Conservation (phyloP, 2,329 filamentous ascomycete species). For the Xylariaceae sp. region DNA sequence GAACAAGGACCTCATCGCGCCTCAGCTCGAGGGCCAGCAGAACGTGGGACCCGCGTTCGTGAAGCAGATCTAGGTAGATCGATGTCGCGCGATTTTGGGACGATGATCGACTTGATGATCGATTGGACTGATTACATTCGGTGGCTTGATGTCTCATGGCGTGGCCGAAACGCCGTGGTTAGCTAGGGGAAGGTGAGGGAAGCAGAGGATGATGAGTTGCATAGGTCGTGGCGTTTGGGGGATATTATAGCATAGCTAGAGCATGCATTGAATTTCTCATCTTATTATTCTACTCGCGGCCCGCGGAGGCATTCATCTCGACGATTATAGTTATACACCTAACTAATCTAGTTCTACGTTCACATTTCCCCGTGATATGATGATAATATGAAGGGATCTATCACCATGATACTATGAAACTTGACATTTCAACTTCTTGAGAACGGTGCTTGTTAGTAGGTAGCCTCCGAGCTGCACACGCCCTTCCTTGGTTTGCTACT, state of each 20-base stretch:
- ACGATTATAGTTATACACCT: neutral
- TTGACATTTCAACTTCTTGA: too few relatives aligned
- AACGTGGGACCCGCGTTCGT: conserved; percentile 36
- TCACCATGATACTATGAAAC: too few relatives aligned
- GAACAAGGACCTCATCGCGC: conserved; percentile 18
- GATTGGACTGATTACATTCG: too few relatives aligned
- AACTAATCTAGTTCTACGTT: neutral
- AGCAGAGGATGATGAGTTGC: neutral
- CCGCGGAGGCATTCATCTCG: neutral
- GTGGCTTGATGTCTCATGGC: too few relatives aligned
- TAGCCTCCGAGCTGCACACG: too few relatives aligned
- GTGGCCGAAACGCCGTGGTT: neutral
- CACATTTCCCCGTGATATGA: neutral
- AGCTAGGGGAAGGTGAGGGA: too few relatives aligned
- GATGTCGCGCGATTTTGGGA: too few relatives aligned
- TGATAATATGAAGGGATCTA: too few relatives aligned
- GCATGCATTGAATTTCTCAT: neutral
- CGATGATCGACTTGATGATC: too few relatives aligned
- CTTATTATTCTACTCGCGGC: neutral
- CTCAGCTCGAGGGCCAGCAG: conserved; percentile 11
- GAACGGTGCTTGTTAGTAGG: too few relatives aligned
- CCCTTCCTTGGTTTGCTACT: too few relatives aligned
- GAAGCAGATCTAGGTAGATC: conserved; percentile 24
- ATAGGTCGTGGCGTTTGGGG: neutral
- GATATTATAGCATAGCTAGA: neutral